Evolutionary conservation across 352 stramenopile genomes (phyloP).

Genomic region (Phytopythium boreale): DNA sequence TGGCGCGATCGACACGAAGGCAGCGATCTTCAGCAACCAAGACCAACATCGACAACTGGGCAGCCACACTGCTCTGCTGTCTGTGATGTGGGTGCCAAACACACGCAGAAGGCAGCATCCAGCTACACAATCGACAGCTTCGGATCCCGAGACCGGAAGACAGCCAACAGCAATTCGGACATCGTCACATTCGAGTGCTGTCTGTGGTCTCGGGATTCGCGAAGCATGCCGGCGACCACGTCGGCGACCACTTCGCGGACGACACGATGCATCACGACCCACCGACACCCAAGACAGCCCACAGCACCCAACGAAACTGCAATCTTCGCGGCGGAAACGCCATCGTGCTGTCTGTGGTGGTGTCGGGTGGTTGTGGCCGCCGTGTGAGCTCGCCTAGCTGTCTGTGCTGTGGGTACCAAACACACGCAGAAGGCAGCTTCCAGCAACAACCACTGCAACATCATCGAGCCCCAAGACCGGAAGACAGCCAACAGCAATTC

Average conservation of each 20-base stretch:
- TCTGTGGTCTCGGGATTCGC: not conserved
- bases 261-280: not conserved
- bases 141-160: not conserved
- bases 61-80: not conserved
- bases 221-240: not conserved
- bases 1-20: not conserved
- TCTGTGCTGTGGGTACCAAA: not conserved
- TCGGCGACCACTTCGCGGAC: not conserved
- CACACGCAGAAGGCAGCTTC: not conserved
- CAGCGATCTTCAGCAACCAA: not conserved
- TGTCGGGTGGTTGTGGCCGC: not conserved
- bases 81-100: not conserved
- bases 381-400: not conserved
- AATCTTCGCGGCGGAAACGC: not conserved
- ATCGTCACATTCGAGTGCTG: not conserved
- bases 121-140: not conserved
- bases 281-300: not conserved
- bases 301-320: not conserved
- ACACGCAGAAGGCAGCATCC: not conserved
- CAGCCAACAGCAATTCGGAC: not conserved
- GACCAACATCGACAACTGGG: not conserved
- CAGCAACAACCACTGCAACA: not conserved
- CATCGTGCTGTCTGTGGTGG: conserved; percentile 1
- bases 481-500: not conserved
- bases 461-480: not conserved